Percentiles rank a stretch among this genome's conserved stretches.
These are phyloP conservation scores for Thelonectria blattea DNA, from an alignment of 2,329 filamentous ascomycete species.

Conservation along the genomic window DNA sequence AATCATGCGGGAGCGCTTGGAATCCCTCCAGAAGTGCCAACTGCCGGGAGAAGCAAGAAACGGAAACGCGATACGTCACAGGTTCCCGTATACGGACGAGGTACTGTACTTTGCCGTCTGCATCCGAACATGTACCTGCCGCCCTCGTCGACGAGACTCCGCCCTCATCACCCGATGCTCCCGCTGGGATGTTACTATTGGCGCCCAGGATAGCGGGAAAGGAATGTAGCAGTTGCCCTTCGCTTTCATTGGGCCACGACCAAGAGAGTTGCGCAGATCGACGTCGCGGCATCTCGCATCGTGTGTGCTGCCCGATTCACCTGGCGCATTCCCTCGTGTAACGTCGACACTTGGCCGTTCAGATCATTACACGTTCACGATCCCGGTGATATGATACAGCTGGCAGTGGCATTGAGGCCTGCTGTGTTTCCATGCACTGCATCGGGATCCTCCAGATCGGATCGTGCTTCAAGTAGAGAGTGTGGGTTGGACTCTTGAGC, in stretches of 20 bases:
- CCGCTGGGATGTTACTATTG: not conserved
- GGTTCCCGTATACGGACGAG: not conserved
- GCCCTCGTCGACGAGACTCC: not conserved
- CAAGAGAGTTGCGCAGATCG: constrained; percentile 26
- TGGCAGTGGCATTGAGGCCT: not conserved
- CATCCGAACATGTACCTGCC: not conserved
- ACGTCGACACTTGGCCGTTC: not conserved
- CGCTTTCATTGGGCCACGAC: constrained; percentile 11
- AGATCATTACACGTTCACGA: constrained; percentile 2
- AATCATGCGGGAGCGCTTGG: not conserved
- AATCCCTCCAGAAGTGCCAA: not conserved
- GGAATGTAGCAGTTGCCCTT: not conserved
- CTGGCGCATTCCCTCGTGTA: constrained; percentile 12
- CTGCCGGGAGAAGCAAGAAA: not conserved
- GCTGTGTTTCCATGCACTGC: not conserved
- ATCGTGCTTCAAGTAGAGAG: not conserved
- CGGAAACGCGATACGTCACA: not conserved
- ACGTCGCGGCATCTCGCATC: constrained; percentile 27
- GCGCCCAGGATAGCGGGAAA: not conserved
- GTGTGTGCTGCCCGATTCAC: constrained; percentile 21
- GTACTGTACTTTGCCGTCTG: not conserved
- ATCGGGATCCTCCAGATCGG: not conserved
- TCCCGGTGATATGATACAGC: not conserved
- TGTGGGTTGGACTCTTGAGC: not conserved
- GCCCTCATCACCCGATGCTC: not conserved